phyloP scores from a whole-genome alignment of 2,329 filamentous ascomycete species.

The Trichoderma atrobrunneum region DNA sequence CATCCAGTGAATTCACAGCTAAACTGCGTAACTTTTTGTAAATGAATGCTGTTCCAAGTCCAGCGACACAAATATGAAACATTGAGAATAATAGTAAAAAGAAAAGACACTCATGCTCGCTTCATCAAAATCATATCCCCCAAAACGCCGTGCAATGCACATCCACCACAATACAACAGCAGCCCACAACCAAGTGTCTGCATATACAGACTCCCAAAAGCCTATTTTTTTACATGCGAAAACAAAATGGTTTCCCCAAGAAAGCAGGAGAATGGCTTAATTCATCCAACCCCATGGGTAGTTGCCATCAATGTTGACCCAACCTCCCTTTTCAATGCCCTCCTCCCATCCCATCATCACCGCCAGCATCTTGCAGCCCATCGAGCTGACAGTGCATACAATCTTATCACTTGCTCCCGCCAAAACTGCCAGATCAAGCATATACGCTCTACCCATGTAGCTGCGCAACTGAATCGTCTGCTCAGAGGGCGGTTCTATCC shows the following conservation, averaged over 20 bases:
- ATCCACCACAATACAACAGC: not conserved
- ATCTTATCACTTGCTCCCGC: slow-evolving; percentile 65
- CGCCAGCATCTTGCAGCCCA: slow-evolving; percentile 69
- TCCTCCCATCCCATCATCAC: slow-evolving; percentile 87
- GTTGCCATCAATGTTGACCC: slow-evolving; percentile 77
- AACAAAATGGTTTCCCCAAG: not conserved
- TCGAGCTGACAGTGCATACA: slow-evolving; percentile 73
- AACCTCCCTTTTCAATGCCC: slow-evolving; percentile 57
- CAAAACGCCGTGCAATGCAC: slow-evolving; percentile 23
- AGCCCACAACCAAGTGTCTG: not conserved
- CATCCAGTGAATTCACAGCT: not conserved
- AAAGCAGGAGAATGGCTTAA: not conserved
- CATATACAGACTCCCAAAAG: not conserved
- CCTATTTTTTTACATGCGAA: not conserved
- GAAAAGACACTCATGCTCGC: not conserved
- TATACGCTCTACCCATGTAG: slow-evolving; percentile 74
- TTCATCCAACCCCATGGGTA: slow-evolving; percentile 57
- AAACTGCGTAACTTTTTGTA: not conserved
- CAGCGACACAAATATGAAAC: not conserved
- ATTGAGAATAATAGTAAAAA: not conserved
- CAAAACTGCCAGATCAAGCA: slow-evolving; percentile 76
- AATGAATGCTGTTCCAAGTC: not conserved
- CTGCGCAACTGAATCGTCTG: slow-evolving; percentile 67
- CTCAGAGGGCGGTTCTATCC: slow-evolving; percentile 33
- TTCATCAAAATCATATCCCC: slow-evolving; percentile 1